Evolutionary conservation across 352 stramenopile species (phyloP), one percentile per base, ranked within the genome.

Genomic region (Phytopythium mirpurense): DNA sequence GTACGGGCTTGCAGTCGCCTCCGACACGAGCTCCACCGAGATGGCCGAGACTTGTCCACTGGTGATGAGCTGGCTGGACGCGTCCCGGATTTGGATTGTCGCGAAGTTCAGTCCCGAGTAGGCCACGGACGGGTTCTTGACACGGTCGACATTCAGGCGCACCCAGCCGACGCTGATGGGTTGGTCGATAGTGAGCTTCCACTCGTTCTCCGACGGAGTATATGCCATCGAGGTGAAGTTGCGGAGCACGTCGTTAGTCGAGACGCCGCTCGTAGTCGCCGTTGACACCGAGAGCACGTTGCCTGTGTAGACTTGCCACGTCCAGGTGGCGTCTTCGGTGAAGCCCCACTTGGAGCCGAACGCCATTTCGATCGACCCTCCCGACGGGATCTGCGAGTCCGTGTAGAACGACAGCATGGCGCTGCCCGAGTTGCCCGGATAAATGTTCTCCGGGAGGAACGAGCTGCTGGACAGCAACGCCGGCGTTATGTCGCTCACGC

Each of bases 401-500:
- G 80, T 85, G 62, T 80, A 91, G 63, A 93, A 93, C 18, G 72
- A 77, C 15, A 93, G 66, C 31, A 62, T 88, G 8, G 80, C 83
- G 45, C 88, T 91, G 19, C 83, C 83, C 12, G 76, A 70, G 56
- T 91, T 93, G 21, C 83, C 83, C 5, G 83, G 83, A 48, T 90
- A 93, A 41, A 91, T 89, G 44, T 91, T 93, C 50, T 93, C 78
- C 8, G 83, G 83, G 1, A 90, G 57, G 51, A 93, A 93, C 10
- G 80, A 83, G 5, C 79, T 75, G 24, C 83, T 93, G 5, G 74
- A 86, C 6, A 93, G 57, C 7, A 57, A 62, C 1, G 76, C 77
- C 15, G 59, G 54, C 0, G 63, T 60, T 6, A 93, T 43, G 21
- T 77, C 66, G 1, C 60, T 73, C 1, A 88, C 57, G 14, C 74